These are phyloP conservation scores for Calonectria hongkongensis DNA, from an alignment of 2,329 filamentous ascomycete species.

Conservation along the genomic window DNA sequence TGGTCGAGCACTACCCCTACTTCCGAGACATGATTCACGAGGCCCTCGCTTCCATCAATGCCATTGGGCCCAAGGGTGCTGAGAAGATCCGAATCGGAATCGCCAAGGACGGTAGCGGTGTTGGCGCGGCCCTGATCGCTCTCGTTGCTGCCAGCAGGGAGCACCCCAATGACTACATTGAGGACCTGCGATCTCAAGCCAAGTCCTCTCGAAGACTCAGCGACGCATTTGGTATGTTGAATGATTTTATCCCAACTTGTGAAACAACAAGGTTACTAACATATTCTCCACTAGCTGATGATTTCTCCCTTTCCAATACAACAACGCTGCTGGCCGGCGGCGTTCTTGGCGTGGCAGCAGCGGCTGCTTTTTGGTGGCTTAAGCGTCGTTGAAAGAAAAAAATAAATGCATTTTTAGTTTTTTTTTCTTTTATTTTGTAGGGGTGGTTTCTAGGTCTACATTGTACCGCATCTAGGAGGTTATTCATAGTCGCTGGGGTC, in stretches of 20 bases:
- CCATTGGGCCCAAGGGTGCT: constrained; percentile 86
- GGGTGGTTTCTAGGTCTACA: constrained; percentile 28
- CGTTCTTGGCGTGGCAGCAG: constrained; percentile 60
- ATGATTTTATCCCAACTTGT: not conserved
- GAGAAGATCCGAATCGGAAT: constrained; percentile 94
- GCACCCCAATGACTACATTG: constrained; percentile 67
- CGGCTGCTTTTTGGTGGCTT: constrained; percentile 62
- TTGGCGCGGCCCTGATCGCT: constrained; percentile 93
- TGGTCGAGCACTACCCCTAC: constrained; percentile 96
- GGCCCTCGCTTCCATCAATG: constrained; percentile 83
- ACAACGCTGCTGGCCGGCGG: constrained; percentile 59
- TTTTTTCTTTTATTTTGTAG: constrained; percentile 26
- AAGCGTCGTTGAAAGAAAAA: constrained; percentile 53
- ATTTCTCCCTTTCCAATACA: constrained; percentile 56
- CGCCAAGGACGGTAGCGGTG: constrained; percentile 92
- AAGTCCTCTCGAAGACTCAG: constrained; percentile 59
- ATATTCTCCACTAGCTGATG: constrained; percentile 52
- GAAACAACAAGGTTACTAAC: constrained; percentile 47
- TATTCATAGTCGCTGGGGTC: constrained; percentile 31
- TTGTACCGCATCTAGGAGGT: constrained; percentile 24
- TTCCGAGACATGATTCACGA: constrained; percentile 93
- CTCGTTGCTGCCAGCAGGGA: constrained; percentile 86
- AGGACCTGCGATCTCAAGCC: constrained; percentile 63
- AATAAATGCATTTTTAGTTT: constrained; percentile 6
- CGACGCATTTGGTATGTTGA: constrained; percentile 57